Conservation (phyloP, 2,329 filamentous ascomycete genomes). For the Pseudogymnoascus sp. region DNA sequence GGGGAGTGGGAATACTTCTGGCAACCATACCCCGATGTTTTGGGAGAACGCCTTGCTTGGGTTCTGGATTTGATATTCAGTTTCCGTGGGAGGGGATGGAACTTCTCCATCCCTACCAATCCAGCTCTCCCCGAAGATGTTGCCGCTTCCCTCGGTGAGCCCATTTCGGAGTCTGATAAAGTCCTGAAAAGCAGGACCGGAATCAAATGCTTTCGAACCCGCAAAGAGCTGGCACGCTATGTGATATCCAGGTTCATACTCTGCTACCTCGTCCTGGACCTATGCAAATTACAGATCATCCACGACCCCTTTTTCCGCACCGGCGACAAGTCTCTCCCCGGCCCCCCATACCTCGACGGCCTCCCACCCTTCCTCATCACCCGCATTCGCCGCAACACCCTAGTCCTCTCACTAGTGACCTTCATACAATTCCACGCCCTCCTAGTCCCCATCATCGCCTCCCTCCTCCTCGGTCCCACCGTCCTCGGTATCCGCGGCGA, state of each 20-base stretch:
- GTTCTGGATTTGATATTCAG: slow-evolving; percentile 47
- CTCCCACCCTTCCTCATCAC: slow-evolving; percentile 43
- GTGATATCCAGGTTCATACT: slow-evolving; percentile 43
- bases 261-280: slow-evolving; percentile 63
- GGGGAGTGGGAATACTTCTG: slow-evolving; percentile 49
- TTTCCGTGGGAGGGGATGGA: slow-evolving; percentile 55
- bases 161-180: slow-evolving; percentile 29
- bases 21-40: slow-evolving; percentile 51
- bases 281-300: slow-evolving; percentile 61
- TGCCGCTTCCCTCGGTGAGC: slow-evolving; percentile 34
- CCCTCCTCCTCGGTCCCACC: slow-evolving; percentile 48
- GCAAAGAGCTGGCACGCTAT: slow-evolving; percentile 39
- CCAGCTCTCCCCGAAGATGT: slow-evolving; percentile 42
- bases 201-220: slow-evolving; percentile 39
- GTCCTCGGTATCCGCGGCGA: slow-evolving; percentile 54
- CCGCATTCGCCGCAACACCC: slow-evolving; percentile 51
- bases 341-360: slow-evolving; percentile 39
- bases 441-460: slow-evolving; percentile 53
- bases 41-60: slow-evolving; percentile 49
- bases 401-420: slow-evolving; percentile 49
- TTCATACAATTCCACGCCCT: slow-evolving; percentile 40
- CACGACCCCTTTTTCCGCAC: slow-evolving; percentile 72
- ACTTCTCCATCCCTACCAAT: slow-evolving; percentile 46
- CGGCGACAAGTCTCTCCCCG: slow-evolving; percentile 39
- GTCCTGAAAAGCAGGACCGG: slow-evolving; percentile 39